Conservation (phyloP, 306 rosid species). For the Begonia fuchsioides region DNA sequence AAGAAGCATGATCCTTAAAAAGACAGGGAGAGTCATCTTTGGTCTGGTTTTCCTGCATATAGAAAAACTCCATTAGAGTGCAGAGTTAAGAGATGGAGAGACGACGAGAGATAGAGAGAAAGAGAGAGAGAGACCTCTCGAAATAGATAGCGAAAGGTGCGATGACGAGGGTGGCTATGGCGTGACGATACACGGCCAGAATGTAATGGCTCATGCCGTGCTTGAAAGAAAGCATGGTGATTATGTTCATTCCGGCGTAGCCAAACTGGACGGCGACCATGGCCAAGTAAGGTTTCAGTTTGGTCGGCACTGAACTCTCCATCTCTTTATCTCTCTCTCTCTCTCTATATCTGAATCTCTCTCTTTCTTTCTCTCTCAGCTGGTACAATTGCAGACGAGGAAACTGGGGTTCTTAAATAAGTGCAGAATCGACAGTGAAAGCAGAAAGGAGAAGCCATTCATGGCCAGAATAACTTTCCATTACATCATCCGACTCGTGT, state of each 20-base stretch:
- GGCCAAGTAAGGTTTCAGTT: constrained; percentile 70
- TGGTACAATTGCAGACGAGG: too few relatives aligned
- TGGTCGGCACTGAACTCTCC: constrained; percentile 29
- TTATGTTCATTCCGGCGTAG: constrained; percentile 77
- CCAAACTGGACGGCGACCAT: constrained; percentile 84
- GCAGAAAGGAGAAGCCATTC: too few relatives aligned
- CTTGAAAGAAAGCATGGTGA: constrained; percentile 77
- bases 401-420: too few relatives aligned
- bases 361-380: too few relatives aligned
- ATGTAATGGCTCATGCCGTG: constrained; percentile 90
- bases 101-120: background rate
- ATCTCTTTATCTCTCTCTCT: constrained; percentile 10
- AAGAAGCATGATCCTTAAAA: constrained; percentile 58
- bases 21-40: constrained; percentile 77
- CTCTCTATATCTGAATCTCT: too few relatives aligned
- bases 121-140: constrained; percentile 39
- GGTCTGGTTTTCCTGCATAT: constrained; percentile 74
- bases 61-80: background rate
- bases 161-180: constrained; percentile 48
- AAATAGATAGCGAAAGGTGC: constrained; percentile 70
- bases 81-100: background rate
- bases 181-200: constrained; percentile 79
- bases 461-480: too few relatives aligned
- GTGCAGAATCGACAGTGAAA: too few relatives aligned
- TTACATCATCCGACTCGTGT: too few relatives aligned